Evolutionary conservation across 179 eudicot species (phyloP), one percentile per base, ranked within the genome.

Genomic region (Corrigiola litoralis): DNA sequence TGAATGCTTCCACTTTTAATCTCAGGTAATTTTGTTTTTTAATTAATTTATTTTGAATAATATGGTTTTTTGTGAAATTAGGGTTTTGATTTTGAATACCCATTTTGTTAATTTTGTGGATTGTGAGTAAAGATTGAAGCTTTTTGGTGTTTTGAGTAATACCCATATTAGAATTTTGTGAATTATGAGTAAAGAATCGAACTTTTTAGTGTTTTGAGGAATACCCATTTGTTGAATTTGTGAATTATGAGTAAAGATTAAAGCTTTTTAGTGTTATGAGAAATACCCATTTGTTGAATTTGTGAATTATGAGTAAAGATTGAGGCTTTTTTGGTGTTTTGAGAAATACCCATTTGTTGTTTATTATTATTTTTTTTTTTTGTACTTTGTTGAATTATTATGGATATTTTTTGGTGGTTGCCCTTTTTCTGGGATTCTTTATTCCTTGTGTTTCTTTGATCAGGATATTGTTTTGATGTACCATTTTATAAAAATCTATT

Each of bases 1-100:
- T 85, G 72, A 73, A 63, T 71, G 81, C 59, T 54, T 70, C 62
- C 38, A 18, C 86, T 29, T 48, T 80, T 14, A 78, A 70, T 69
- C 77, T 73, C 47, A 64, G 92, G 87, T 83, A 69, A 10, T 27
- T 8, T 42, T 17, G 28, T 14, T 64, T 27, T 49, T 48, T 41
- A 9, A 24, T 18, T 2, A 33, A 1, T 23, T 37, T 21, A 51
- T 4, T 54, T 16, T 50, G 46, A 16, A 55, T 38, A 3, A 14
- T 57, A 23, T 42, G 59, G 36, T 18, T 60, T 73, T 36, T 61
- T 55, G 16, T 50, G 16, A 51, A 64, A 61, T 56, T 77, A 54
- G 59, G 66, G 67, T 61, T 65, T 55, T 51, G 20, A 38, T 9
- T 48, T 57, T 66, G 23, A 28, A 36, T 4, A 52, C 59, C 60